Evolutionary conservation across 306 rosid species (phyloP), one percentile per base, ranked within the genome.

Genomic region (Castanospermum australe): DNA sequence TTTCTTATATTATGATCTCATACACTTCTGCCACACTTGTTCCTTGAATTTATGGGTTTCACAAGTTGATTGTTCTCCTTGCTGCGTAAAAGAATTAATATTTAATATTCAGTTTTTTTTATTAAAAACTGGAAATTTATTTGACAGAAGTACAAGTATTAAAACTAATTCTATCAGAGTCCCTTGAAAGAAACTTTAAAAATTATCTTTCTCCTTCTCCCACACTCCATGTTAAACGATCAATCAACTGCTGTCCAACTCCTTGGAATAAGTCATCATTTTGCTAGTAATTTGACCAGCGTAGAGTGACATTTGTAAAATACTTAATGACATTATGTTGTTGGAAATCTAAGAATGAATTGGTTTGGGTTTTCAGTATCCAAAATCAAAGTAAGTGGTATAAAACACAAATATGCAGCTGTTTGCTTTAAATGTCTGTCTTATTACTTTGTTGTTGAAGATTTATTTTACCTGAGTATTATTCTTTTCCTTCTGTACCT

Each of bases 231-330:
- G 51, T 56, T 36, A 28, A 75, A 48, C 63, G 22, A 35, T 47
- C 52, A 12, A 44, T 55, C 35, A 28, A 25, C 28, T 74, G 61
- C 21, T 14, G 21, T 36, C 24, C 32, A 64, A 71, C 71, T 76
- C 32, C 41, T 61, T 52, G 56, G 67, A 45, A 20, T 9, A 42
- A 24, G 66, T 54, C 62, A 64, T 44, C 30, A 71, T 51, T 52
- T 66, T 45, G 76, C 69, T 10, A 61, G 52, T 33, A 42, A 54
- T 74, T 81, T 78, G 75, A 59, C 66, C 12, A n/a, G n/a, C n/a
- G n/a, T 70, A 44, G 51, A 61, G 60, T 73, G 77, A 32, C 48
- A 44, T 45, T 78, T 2, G 55, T 66, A 55, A 33, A 41, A 10
- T 83, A 63, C 22, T 65, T 8, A 47, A 14, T 13, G 36, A 41